Evolutionary conservation across 768 basidiomycete species (phyloP).

Genomic region (Lactifluus volemus): DNA sequence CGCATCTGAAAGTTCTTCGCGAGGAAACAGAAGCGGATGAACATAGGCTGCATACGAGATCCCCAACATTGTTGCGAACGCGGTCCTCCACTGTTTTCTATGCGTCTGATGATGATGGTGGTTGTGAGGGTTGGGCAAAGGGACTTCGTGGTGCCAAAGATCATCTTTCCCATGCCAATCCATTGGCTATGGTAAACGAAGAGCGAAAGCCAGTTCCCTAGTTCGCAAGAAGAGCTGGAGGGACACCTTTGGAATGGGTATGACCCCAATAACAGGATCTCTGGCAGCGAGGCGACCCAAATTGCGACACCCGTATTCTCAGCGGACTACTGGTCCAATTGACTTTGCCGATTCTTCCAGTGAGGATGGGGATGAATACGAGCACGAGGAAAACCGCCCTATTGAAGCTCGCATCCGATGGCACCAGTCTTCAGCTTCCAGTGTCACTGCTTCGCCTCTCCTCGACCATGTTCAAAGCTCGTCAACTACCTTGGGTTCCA

Average conservation of each 20-base stretch:
- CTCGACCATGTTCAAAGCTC: neutral
- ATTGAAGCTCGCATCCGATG: conserved; percentile 57
- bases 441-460: neutral
- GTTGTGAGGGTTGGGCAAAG: conserved; percentile 18
- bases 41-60: conserved; percentile 12
- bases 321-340: neutral
- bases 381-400: conserved; percentile 61
- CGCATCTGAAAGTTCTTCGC: conserved; percentile 73
- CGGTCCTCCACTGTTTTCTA: conserved; percentile 78
- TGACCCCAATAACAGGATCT: conserved; percentile 20
- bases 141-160: conserved; percentile 32
- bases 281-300: conserved; percentile 19
- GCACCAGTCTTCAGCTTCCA: conserved; percentile 2
- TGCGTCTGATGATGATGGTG: conserved; percentile 64
- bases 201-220: conserved; percentile 19
- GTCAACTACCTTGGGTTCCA: neutral
- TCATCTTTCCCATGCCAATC: conserved; percentile 83
- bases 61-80: conserved; percentile 17
- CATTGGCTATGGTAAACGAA: conserved; percentile 86
- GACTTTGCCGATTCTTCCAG: conserved; percentile 11
- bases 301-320: conserved; percentile 6
- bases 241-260: conserved; percentile 23
- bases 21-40: conserved; percentile 41
- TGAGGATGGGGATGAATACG: conserved; percentile 28
- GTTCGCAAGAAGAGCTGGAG: conserved; percentile 28